Base-by-base conservation (phyloP, 1,139 yeast genomes). In the Suhomyces atakaporum region DNA sequence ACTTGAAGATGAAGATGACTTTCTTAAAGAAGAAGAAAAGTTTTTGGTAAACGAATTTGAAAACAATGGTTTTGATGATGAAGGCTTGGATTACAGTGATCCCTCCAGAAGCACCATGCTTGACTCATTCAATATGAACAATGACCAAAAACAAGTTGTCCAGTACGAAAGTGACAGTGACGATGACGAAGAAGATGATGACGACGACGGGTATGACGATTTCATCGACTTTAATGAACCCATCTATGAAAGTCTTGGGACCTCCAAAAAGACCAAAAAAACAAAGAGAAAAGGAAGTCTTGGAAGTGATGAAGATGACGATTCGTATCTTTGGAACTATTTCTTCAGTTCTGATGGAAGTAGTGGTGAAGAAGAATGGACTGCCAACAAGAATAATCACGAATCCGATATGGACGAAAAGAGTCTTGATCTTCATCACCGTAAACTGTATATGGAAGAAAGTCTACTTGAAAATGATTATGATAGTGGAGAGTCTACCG, bases 401-500 rank as follows among this genome's bases (percentile, higher is more conserved):
- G 24, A 23, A 14, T 36, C 25, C 1, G 38, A 25, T 7, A 13
- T 12, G 27, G 33, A 29, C 10, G 42, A 32, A 3, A 25, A 19
- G 9, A 21, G 28, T 11, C 13, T 29, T 12, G 27, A 34, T 8
- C 23, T 25, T 11, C 27, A 30, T 21, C 33, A 20, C 4, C 27
- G 37, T 12, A 38, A 38, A 27, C 24, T 35, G 12, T 36, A 32
- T 7, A 20, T 36, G 23, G 42, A 43, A 27, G 32, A 42, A 25
- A 34, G 39, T n/a, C 30, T 43, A 16, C 42, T 39, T 12, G 66
- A 61, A 28, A 50, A 50, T 13, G 66, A 51, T 9, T 68, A 69
- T 42, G 75, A 70, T 39, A 68, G 74, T 45, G 95, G 92, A 29
- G 96, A 90, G 50, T 86, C 95, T 8, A 92, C 97, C 0, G 98